A percentile compares a stretch with the other conserved stretches of the same genome.
Evolutionary conservation across 2,329 filamentous ascomycete genomes (phyloP).

Genomic region (Colletotrichum coccodes): DNA sequence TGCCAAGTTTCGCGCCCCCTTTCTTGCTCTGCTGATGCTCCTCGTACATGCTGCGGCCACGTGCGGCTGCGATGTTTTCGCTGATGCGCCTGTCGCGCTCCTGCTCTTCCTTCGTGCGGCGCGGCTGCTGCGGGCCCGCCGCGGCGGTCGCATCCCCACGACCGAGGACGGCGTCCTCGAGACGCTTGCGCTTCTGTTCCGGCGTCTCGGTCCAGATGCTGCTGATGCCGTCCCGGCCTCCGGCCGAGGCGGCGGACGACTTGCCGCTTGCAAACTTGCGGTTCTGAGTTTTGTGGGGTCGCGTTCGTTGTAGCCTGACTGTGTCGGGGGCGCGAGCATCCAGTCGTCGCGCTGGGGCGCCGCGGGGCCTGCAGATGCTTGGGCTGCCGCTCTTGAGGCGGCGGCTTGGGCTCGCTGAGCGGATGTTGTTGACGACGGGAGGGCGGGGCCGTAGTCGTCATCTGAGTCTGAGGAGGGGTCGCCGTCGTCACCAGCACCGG

Average conservation of each 20-base stretch:
- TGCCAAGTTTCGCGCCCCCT: conserved; percentile 38
- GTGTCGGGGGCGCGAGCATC: conserved; percentile 78
- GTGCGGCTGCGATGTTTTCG: conserved; percentile 61
- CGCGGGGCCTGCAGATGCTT: conserved; percentile 42
- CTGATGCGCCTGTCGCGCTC: conserved; percentile 60
- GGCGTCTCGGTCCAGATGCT: conserved; percentile 93
- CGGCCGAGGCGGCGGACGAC: conserved; percentile 40
- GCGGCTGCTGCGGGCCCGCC: conserved; percentile 49
- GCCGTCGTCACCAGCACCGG: conserved; percentile 38
- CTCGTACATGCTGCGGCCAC: conserved; percentile 69
- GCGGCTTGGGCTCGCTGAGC: conserved; percentile 46
- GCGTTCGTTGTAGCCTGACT: conserved; percentile 66
- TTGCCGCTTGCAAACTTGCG: conserved; percentile 82
- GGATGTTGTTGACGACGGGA: conserved; percentile 55
- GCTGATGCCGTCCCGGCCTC: conserved; percentile 54
- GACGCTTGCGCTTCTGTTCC: conserved; percentile 82
- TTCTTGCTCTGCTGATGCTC: conserved; percentile 59
- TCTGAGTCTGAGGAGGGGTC: conserved; percentile 53
- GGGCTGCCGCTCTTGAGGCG: conserved; percentile 42
- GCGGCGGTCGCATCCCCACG: conserved; percentile 54
- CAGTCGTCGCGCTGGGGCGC: conserved; percentile 81
- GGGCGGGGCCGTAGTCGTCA: conserved; percentile 69
- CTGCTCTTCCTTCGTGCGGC: conserved; percentile 67
- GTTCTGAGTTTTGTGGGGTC: conserved; percentile 85
- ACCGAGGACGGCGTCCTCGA: conserved; percentile 86